A percentile compares a stretch with the other conserved stretches of the same genome.
Evolutionary conservation across 148 eudicot species (phyloP).

Genomic region (Agrostemma githago): DNA sequence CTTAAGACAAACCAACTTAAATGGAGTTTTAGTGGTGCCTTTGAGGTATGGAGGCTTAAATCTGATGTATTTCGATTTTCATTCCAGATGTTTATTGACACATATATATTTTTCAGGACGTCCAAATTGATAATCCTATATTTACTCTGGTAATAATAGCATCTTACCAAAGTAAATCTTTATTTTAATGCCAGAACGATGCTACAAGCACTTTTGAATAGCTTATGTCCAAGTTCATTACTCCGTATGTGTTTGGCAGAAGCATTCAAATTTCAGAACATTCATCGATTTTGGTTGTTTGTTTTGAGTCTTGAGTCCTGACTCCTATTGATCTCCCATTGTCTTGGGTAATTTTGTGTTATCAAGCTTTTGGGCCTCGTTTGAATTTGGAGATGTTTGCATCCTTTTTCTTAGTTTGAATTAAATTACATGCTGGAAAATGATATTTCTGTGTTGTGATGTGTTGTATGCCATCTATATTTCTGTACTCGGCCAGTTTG

Average conservation of each 20-base stretch:
- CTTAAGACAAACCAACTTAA: constrained; percentile 79
- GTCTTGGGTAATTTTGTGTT: too few relatives aligned
- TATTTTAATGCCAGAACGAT: too few relatives aligned
- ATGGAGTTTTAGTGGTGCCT: constrained; percentile 91
- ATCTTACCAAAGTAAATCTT: too few relatives aligned
- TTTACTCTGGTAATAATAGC: neutral
- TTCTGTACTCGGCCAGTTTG: too few relatives aligned
- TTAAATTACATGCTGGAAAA: too few relatives aligned
- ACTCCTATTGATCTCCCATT: too few relatives aligned
- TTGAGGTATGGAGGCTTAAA: constrained; percentile 54
- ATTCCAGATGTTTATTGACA: neutral
- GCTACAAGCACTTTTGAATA: too few relatives aligned
- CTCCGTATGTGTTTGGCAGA: too few relatives aligned
- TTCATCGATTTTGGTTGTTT: neutral
- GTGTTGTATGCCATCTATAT: too few relatives aligned
- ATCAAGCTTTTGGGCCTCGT: too few relatives aligned
- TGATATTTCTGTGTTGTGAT: too few relatives aligned
- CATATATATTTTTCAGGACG: neutral
- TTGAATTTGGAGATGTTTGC: neutral
- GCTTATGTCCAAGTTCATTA: neutral
- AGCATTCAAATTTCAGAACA: neutral
- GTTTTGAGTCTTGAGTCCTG: neutral
- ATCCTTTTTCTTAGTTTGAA: neutral
- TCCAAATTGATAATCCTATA: neutral
- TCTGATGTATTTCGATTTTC: neutral